Evolutionary conservation across 1,284 basidiomycete genomes (phyloP).

Genomic region (Melampsora medusae): DNA sequence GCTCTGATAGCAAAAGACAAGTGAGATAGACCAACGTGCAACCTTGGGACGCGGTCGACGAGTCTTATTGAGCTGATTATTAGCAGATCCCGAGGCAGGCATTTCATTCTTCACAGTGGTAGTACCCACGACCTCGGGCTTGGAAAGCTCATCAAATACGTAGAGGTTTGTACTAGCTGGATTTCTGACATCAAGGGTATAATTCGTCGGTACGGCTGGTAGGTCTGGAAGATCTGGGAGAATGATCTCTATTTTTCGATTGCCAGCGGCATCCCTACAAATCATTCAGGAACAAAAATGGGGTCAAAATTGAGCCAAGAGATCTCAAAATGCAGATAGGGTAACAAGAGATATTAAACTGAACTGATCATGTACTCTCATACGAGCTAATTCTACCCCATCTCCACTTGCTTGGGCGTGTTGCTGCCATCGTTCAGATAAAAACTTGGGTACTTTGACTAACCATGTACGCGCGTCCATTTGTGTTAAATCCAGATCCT

Average conservation of each 20-base stretch:
- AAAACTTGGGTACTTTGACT: slow-evolving; percentile 44
- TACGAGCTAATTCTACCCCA: slow-evolving; percentile 14
- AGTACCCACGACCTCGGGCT: slow-evolving; percentile 48
- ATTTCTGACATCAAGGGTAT: slow-evolving; percentile 37
- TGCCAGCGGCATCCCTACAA: not conserved
- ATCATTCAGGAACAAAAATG: not conserved
- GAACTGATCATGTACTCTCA: slow-evolving; percentile 41
- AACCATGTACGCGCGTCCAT: slow-evolving; percentile 20
- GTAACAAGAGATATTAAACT: slow-evolving; percentile 1
- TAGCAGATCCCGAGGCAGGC: slow-evolving; percentile 37
- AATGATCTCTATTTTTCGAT: slow-evolving; percentile 26
- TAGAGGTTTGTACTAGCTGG: slow-evolving; percentile 48
- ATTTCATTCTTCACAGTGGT: slow-evolving; percentile 37
- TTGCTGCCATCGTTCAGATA: slow-evolving; percentile 40
- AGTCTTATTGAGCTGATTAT: slow-evolving; percentile 42
- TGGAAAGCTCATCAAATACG: slow-evolving; percentile 51
- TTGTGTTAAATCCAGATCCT: slow-evolving; percentile 32
- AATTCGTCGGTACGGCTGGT: not conserved
- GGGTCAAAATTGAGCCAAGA: not conserved
- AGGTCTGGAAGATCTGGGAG: slow-evolving; percentile 26
- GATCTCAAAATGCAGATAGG: not conserved
- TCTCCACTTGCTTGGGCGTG: slow-evolving; percentile 16
- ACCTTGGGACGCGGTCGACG: slow-evolving; percentile 45
- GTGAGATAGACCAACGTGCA: slow-evolving; percentile 44
- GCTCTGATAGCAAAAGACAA: not conserved